These are phyloP conservation scores for Dictyostelium brefeldianum DNA, from an alignment of 78 protist species.

Conservation along the genomic window DNA sequence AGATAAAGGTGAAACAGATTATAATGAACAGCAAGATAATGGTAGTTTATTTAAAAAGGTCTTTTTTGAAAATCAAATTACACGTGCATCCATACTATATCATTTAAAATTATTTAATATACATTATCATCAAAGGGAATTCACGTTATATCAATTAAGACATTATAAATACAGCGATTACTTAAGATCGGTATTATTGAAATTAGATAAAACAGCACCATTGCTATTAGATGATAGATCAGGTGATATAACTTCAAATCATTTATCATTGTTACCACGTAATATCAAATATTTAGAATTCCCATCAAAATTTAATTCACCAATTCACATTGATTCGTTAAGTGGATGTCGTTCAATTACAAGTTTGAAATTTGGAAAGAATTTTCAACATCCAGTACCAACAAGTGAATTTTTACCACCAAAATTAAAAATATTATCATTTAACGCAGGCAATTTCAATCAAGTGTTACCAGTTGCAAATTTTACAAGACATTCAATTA, in stretches of 20 bases:
- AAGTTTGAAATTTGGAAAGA: not conserved
- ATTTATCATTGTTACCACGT: not conserved
- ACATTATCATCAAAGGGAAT: not conserved
- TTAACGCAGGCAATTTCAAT: not conserved
- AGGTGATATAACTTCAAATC: not conserved
- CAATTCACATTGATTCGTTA: not conserved
- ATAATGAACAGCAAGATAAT: not conserved
- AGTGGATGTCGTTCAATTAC: too few relatives aligned
- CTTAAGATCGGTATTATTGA: constrained; percentile 1
- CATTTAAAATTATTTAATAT: constrained; percentile 15
- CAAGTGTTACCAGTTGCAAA: not conserved
- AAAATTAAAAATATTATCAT: not conserved
- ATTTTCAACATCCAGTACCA: not conserved
- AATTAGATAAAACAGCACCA: not conserved
- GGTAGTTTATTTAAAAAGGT: not conserved
- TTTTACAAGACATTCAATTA: not conserved
- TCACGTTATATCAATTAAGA: not conserved
- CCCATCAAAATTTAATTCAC: not conserved
- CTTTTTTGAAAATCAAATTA: not conserved
- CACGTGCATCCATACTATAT: not conserved
- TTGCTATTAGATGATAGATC: not conserved
- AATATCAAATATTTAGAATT: not conserved
- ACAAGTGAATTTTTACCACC: not conserved
- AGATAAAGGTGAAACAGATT: too few relatives aligned
- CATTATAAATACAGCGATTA: not conserved